A percentile compares a stretch with the other conserved stretches of the same genome.
Evolutionary conservation across 2,329 filamentous ascomycete genomes (phyloP).

Genomic region (Penicillium palitans): DNA sequence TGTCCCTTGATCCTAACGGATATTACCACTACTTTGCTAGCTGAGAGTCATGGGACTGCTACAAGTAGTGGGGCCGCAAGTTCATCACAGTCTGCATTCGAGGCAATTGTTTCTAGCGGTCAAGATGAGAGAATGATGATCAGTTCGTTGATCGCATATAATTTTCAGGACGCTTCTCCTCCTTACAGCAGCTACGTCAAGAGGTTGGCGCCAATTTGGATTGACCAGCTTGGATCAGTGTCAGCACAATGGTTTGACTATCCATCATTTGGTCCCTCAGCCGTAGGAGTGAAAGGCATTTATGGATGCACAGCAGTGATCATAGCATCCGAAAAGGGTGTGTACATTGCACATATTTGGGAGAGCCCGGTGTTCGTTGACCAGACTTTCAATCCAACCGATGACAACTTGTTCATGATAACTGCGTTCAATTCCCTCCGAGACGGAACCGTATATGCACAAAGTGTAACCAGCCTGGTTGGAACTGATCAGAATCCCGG

Average conservation of each 20-base stretch:
- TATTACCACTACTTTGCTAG: neutral
- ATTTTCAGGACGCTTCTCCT: neutral
- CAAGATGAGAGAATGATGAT: neutral
- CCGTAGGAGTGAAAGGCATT: neutral
- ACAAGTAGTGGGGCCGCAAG: neutral
- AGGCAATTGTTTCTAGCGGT: neutral
- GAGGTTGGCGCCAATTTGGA: neutral
- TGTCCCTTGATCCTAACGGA: neutral
- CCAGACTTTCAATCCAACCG: neutral
- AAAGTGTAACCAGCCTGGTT: neutral
- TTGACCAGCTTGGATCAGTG: neutral
- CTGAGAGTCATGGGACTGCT: neutral
- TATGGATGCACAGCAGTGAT: constrained; percentile 2
- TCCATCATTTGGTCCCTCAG: neutral
- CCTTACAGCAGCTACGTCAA: neutral
- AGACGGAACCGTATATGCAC: neutral
- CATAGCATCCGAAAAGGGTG: constrained; percentile 4
- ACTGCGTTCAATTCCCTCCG: neutral
- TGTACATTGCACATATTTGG: constrained; percentile 4
- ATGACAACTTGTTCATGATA: neutral
- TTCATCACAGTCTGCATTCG: neutral
- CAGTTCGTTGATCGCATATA: neutral
- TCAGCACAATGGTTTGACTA: constrained; percentile 5
- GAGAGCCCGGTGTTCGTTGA: constrained; percentile 1
- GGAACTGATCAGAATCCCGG: constrained; percentile 1